phyloP scores from a whole-genome alignment of 495 filamentous ascomycete genomes.

The Aspergillus leporis region DNA sequence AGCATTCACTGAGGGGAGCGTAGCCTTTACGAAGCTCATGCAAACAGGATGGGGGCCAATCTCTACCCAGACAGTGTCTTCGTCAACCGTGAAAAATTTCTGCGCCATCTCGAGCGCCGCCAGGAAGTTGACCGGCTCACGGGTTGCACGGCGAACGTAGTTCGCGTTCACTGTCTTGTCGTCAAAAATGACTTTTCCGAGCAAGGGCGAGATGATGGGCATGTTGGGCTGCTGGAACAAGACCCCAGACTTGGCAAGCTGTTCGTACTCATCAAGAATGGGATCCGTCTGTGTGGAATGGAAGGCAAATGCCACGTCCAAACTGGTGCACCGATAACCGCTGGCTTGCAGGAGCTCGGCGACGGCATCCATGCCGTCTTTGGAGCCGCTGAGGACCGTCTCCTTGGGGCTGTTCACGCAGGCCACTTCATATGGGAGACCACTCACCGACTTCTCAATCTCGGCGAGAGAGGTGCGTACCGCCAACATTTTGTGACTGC shows the following conservation, averaged over 20 bases:
- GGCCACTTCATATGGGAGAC: too few species aligned
- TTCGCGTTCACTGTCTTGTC: slow-evolving; percentile 24
- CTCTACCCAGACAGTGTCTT: slow-evolving; percentile 35
- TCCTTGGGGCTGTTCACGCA: too few species aligned
- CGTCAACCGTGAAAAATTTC: slow-evolving; percentile 18
- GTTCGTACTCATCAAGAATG: slow-evolving; percentile 48
- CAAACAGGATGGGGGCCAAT: slow-evolving; percentile 40
- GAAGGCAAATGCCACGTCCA: slow-evolving; percentile 55
- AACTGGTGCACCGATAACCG: slow-evolving; percentile 28
- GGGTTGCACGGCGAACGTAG: slow-evolving; percentile 25
- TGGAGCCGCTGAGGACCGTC: too few species aligned
- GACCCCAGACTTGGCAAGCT: slow-evolving; percentile 28
- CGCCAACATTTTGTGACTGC: too few species aligned
- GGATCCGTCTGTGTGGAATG: slow-evolving; percentile 55
- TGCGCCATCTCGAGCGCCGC: slow-evolving; percentile 24
- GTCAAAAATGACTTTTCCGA: slow-evolving; percentile 24
- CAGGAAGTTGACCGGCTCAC: slow-evolving; percentile 33
- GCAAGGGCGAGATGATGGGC: slow-evolving; percentile 32
- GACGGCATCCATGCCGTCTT: slow-evolving; percentile 21
- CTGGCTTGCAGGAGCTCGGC: slow-evolving; percentile 4
- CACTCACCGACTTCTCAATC: too few species aligned
- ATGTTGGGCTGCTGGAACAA: slow-evolving; percentile 32
- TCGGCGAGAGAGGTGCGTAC: too few species aligned
- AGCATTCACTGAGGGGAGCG: slow-evolving; percentile 25
- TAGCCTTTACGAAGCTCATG: slow-evolving; percentile 25